A percentile compares a stretch with the other conserved stretches of the same genome.
Conservation (phyloP, 768 basidiomycete genomes). For the Sporobolomyces pararoseus region DNA sequence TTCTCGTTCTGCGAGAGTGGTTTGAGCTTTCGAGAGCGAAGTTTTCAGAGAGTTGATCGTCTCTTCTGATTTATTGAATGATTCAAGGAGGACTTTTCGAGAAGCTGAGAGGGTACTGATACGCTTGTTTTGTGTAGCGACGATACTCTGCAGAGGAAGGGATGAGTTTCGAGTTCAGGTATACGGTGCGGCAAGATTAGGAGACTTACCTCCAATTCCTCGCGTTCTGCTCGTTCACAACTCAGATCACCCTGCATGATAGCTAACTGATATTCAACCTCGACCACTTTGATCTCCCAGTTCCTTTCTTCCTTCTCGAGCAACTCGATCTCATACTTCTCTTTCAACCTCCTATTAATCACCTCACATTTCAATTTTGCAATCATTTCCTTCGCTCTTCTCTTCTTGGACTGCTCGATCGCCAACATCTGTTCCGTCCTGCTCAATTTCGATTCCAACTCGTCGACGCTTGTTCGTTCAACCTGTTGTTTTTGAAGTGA, state of each 20-base stretch:
- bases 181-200: not conserved
- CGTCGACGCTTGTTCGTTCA: not conserved
- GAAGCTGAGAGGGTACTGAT: constrained; percentile 20
- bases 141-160: not conserved
- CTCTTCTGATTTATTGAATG: constrained; percentile 14
- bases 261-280: constrained; percentile 6
- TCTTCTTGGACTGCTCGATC: constrained; percentile 18
- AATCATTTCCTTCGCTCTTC: constrained; percentile 30
- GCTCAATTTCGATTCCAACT: constrained; percentile 1
- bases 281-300: constrained; percentile 25
- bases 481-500: not conserved
- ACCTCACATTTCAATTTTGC: constrained; percentile 34
- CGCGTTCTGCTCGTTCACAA: constrained; percentile 14
- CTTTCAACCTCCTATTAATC: constrained; percentile 33
- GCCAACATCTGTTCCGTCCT: constrained; percentile 3
- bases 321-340: constrained; percentile 39
- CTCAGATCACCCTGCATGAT: not conserved
- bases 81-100: constrained; percentile 27
- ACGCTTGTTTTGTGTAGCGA: not conserved
- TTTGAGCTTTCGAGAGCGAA: constrained; percentile 24
- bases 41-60: constrained; percentile 23
- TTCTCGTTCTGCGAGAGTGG: not conserved
- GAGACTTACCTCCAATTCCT: constrained; percentile 33
- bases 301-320: constrained; percentile 35
- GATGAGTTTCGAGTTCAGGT: not conserved